These are phyloP conservation scores for Penicillium roqueforti DNA, from an alignment of 495 filamentous ascomycete genomes.

Conservation along the genomic window DNA sequence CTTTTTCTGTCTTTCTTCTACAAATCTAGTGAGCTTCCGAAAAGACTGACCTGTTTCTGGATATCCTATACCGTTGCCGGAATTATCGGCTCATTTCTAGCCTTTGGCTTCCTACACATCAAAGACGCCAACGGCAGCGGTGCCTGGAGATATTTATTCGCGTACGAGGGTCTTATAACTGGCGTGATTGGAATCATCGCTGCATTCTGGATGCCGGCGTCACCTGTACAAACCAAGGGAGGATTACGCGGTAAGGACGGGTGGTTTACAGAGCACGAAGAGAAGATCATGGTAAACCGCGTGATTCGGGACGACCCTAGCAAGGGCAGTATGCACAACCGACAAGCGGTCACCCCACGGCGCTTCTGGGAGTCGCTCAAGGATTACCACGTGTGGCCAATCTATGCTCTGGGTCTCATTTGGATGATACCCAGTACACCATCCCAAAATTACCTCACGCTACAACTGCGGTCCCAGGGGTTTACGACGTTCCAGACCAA, in stretches of 20 bases:
- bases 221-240: conserved; percentile 57
- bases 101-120: conserved; percentile 48
- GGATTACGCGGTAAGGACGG: conserved; percentile 60
- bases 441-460: conserved; percentile 49
- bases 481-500: conserved; percentile 60
- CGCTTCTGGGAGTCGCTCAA: conserved; percentile 46
- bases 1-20: conserved; percentile 72
- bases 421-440: conserved; percentile 49
- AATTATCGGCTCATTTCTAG: conserved; percentile 45
- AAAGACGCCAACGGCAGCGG: conserved; percentile 28
- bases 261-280: conserved; percentile 56
- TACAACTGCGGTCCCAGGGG: conserved; percentile 54
- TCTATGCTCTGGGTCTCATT: conserved; percentile 51
- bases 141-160: conserved; percentile 34
- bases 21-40: conserved; percentile 58
- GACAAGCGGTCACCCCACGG: conserved; percentile 43
- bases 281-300: conserved; percentile 68
- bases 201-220: conserved; percentile 57
- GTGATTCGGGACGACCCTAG: conserved; percentile 68
- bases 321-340: conserved; percentile 65
- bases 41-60: conserved; percentile 64
- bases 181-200: conserved; percentile 53
- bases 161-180: conserved; percentile 38
- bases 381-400: conserved; percentile 51
- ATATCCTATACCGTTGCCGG: conserved; percentile 48